phyloP scores from a whole-genome alignment of 169 alveolate genomes.

The Perkinsus olseni region DNA sequence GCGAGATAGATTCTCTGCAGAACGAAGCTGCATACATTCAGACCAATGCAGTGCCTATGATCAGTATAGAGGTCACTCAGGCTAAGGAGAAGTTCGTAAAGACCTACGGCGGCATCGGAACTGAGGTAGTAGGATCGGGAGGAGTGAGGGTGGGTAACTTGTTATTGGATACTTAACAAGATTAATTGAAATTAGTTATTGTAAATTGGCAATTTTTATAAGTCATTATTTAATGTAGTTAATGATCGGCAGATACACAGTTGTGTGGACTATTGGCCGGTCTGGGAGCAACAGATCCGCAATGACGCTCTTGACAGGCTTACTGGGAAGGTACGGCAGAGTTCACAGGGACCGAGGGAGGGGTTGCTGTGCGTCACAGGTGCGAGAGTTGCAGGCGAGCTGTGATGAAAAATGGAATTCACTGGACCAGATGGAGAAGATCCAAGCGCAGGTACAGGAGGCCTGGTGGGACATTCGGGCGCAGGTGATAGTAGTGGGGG shows the following conservation, averaged over 20 bases:
- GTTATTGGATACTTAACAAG: no score
- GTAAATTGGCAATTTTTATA: no score
- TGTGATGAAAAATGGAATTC: background rate
- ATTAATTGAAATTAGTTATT: no score
- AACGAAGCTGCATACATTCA: background rate
- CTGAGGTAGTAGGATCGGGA: background rate
- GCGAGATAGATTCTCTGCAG: background rate
- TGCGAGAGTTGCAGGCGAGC: background rate
- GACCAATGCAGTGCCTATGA: background rate
- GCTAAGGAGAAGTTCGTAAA: background rate
- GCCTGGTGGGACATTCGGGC: background rate
- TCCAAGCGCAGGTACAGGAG: background rate
- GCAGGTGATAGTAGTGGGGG: background rate
- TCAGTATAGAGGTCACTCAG: background rate
- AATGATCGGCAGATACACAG: background rate
- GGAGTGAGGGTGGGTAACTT: background rate
- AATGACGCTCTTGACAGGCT: background rate
- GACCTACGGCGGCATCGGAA: background rate
- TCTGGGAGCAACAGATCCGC: background rate
- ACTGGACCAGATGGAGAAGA: background rate
- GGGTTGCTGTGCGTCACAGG: no score
- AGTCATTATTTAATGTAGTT: no score
- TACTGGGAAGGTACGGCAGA: background rate
- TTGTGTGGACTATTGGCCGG: background rate
- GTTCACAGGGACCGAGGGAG: no score